Percentiles rank a stretch among this genome's conserved stretches.
These are phyloP conservation scores for Cyanodermella asteris DNA, from an alignment of 2,329 filamentous ascomycete species.

Conservation along the genomic window DNA sequence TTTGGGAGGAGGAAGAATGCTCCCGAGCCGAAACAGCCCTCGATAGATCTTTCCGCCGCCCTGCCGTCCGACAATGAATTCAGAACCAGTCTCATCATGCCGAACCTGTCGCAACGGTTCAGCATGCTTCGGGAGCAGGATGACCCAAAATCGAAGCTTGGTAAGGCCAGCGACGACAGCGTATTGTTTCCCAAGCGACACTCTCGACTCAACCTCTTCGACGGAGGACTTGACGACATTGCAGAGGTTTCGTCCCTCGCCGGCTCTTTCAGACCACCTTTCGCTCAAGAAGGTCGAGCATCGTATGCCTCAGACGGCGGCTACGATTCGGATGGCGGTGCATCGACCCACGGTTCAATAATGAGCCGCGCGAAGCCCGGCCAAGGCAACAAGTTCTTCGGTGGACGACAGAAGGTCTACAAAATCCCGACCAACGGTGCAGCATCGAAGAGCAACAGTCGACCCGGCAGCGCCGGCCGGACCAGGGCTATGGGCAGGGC, in stretches of 20 bases:
- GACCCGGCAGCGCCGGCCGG: slow-evolving; percentile 12
- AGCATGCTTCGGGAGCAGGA: slow-evolving; percentile 94
- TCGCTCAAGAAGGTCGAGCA: slow-evolving; percentile 36
- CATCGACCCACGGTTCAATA: slow-evolving; percentile 40
- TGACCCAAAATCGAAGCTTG: slow-evolving; percentile 68
- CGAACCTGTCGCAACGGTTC: slow-evolving; percentile 79
- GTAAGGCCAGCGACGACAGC: slow-evolving; percentile 89
- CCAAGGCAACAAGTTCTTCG: slow-evolving; percentile 85
- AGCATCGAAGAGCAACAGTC: slow-evolving; percentile 21
- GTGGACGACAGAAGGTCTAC: slow-evolving; percentile 88
- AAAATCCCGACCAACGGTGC: slow-evolving; percentile 42
- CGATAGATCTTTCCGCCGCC: slow-evolving; percentile 50
- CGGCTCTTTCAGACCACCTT: slow-evolving; percentile 36
- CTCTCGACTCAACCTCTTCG: slow-evolving; percentile 55
- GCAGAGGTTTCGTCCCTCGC: slow-evolving; percentile 72
- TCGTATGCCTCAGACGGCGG: slow-evolving; percentile 42
- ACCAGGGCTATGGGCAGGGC: slow-evolving; percentile 43
- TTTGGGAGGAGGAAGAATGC: slow-evolving; percentile 29
- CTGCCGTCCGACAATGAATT: slow-evolving; percentile 77
- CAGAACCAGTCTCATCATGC: slow-evolving; percentile 88
- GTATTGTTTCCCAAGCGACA: slow-evolving; percentile 65
- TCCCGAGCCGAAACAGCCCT: slow-evolving; percentile 31
- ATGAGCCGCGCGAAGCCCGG: slow-evolving; percentile 64
- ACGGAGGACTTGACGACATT: slow-evolving; percentile 53
- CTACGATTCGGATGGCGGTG: slow-evolving; percentile 43